Evolutionary conservation across 2,329 filamentous ascomycete genomes (phyloP), one percentile per base, ranked within the genome.

Genomic region (Fusarium devonianum): DNA sequence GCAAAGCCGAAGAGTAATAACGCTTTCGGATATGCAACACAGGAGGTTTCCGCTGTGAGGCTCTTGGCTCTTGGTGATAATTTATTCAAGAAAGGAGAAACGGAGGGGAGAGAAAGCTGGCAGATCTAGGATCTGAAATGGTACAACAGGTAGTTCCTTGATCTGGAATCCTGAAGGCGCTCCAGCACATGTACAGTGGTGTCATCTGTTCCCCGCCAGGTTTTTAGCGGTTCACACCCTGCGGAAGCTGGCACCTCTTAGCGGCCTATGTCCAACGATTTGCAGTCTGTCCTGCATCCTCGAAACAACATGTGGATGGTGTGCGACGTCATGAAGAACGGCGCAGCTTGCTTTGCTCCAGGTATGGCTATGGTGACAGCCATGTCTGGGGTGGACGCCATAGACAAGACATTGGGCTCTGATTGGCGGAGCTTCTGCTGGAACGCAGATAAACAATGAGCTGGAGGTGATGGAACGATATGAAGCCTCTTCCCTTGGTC

Each of bases 311-410:
- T 25, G 14, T 34, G 48, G 56, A 37, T 53, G 42, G 36, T 21
- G n/a, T 37, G 36, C 57, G 60, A 65, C 63, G 63, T 65, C 63
- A 65, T 65, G 43, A 45, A 55, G 40, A 35, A 46, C 36, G 12
- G 25, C 38, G 38, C 25, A 53, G 56, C 62, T 62, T 65, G 62
- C 40, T 64, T 64, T 62, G 28, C 33, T 40, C 39, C 40, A 36
- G 47, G 35, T 28, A 22, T 37, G 23, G 7, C 48, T 45, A 42
- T 45, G n/a, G n/a, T 44, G 43, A 37, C 38, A 16, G 17, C 16
- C 38, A 33, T 18, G 38, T 21, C 17, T 25, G 11, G 17, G 29
- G 3, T 13, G 25, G 23, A 29, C 38, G 46, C 26, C 32, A 42
- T 36, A 51, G 34, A 43, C 52, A 39, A 26, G 34, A 38, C 7